Evolutionary conservation across 108 stramenopile genomes (phyloP), one percentile per base, ranked within the genome.

Genomic region (Nannochloropsis gaditana): DNA sequence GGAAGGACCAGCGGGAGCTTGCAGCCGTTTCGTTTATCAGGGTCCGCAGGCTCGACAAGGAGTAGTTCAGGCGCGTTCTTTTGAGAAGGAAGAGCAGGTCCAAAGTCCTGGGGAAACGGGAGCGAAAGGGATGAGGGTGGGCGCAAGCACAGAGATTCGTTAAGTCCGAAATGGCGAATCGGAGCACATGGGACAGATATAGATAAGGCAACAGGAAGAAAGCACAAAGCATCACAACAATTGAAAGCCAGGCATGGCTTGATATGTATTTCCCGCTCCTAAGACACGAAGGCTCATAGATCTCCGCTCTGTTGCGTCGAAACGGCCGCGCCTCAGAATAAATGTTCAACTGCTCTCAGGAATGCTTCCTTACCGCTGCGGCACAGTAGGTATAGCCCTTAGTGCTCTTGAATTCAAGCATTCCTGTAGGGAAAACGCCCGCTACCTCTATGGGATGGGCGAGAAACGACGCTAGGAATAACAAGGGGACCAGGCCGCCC

Each of bases 301-400:
- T 31, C 31, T 31, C 31, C 31, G 31, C 31, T 31, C 31, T 31
- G 31, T 31, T 31, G 31, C 31, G 31, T 31, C 31, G 31, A 73
- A 73, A 73, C 59, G n/a, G 19, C 59, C 6, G 59, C 59, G 19
- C 59, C 59, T n/a, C 59, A 73, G 1, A 50, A 73, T n/a, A 73
- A 73, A 31, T 31, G 31, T 31, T 31, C 31, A 31, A 31, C 31
- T 31, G 31, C 31, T 31, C 31, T 31, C 31, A 31, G 31, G 31
- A 31, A 31, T 31, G 31, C 31, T 31, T 31, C 31, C 59, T 3
- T 73, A 73, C 59, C 59, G 19, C 59, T 73, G 19, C 59, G 19
- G 59, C 59, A n/a, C 59, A 73, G n/a, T 73, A 73, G 59, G 59
- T 73, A n/a, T 73, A 3, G 59, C 59, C 59, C 59, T 73, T 73